Conservation (phyloP, 75 land plant species). For the Pinus albicaulis region DNA sequence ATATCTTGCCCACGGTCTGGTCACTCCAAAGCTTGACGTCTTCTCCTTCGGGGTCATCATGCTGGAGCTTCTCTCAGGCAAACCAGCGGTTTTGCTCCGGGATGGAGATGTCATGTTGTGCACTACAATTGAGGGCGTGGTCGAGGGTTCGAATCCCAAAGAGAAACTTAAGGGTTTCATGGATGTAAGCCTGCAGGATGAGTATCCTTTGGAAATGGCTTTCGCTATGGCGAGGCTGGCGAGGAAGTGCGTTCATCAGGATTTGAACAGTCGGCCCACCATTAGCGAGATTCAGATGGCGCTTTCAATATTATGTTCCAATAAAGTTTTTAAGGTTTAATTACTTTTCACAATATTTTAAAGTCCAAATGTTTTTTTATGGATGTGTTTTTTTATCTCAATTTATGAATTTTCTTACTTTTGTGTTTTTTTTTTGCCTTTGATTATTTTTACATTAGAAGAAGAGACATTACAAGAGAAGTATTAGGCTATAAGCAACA, state of each 20-base stretch:
- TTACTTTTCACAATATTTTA: too few species aligned
- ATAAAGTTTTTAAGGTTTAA: too few species aligned
- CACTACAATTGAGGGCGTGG: constrained; percentile 8
- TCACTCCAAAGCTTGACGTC: constrained; percentile 61
- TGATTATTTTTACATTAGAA: too few species aligned
- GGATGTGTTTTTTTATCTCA: too few species aligned
- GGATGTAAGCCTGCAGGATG: constrained; percentile 19
- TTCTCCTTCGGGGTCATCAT: constrained; percentile 75
- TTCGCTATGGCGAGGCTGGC: constrained; percentile 26
- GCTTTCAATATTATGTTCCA: constrained; percentile 6
- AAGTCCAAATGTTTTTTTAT: too few species aligned
- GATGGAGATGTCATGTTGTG: constrained; percentile 12
- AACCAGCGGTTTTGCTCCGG: constrained; percentile 26
- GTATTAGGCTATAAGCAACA: too few species aligned
- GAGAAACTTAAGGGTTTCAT: constrained; percentile 22
- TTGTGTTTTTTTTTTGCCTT: too few species aligned
- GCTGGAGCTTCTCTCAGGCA: constrained; percentile 60
- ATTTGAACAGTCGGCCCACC: constrained; percentile 27
- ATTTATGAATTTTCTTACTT: too few species aligned
- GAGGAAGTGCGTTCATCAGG: constrained; percentile 25
- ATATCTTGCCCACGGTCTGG: constrained; percentile 55
- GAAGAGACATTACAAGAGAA: too few species aligned
- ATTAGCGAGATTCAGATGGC: constrained; percentile 39
- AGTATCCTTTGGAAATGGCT: constrained; percentile 35
- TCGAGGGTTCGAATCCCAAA: constrained; percentile 22